phyloP scores from a whole-genome alignment of 1,284 basidiomycete genomes.

The Hymenochaete sp. region DNA sequence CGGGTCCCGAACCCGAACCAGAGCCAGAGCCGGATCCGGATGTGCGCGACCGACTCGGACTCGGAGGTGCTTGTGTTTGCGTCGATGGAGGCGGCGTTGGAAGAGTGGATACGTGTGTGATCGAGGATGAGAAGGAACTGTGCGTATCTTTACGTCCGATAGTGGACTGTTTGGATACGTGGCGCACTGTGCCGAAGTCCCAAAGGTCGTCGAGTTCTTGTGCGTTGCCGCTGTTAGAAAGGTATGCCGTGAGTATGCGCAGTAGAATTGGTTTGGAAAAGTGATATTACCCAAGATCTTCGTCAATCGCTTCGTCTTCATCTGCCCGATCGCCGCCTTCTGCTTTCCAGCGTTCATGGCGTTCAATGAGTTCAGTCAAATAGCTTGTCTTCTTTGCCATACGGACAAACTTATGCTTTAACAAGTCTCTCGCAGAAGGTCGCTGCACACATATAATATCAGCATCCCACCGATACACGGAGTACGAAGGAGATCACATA shows the following conservation, averaged over 20 bases:
- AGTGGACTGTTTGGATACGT: slow-evolving; percentile 36
- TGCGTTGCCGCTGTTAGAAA: slow-evolving; percentile 35
- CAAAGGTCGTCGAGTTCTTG: slow-evolving; percentile 80
- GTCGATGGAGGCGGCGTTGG: too few relatives aligned
- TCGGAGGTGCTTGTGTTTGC: too few relatives aligned
- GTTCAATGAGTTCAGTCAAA: slow-evolving; percentile 81
- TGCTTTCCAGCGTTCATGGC: slow-evolving; percentile 50
- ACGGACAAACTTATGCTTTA: slow-evolving; percentile 89
- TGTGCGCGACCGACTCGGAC: too few relatives aligned
- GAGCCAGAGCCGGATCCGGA: too few relatives aligned
- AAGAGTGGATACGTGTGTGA: slow-evolving; percentile 1
- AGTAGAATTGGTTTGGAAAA: background rate
- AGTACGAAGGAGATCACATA: slow-evolving; percentile 25
- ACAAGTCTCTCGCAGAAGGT: slow-evolving; percentile 82
- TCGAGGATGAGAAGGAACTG: slow-evolving; percentile 9
- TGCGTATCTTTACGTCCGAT: slow-evolving; percentile 46
- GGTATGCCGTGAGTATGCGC: slow-evolving; percentile 16
- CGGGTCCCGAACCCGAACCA: too few relatives aligned
- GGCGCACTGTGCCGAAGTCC: slow-evolving; percentile 89
- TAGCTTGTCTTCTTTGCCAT: slow-evolving; percentile 73
- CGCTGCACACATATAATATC: slow-evolving; percentile 40
- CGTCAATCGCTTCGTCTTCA: slow-evolving; percentile 56
- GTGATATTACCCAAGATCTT: slow-evolving; percentile 49
- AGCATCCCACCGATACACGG: background rate
- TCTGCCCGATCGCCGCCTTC: slow-evolving; percentile 75